Evolutionary conservation across 2,329 filamentous ascomycete species (phyloP), one percentile per base, ranked within the genome.

Genomic region (Alternaria rosae): DNA sequence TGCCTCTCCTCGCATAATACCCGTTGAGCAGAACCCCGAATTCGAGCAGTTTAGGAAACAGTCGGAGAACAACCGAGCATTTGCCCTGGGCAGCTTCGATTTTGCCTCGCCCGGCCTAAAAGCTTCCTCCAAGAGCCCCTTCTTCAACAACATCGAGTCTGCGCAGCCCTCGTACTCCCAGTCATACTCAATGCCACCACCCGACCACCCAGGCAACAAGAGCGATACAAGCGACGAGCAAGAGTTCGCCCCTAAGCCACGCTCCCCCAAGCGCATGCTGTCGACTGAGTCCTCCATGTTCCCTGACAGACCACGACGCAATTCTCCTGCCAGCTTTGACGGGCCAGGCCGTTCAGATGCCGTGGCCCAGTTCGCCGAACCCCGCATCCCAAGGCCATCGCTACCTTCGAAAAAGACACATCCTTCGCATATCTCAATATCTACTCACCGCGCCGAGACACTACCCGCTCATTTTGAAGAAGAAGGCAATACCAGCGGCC

Each of bases 11-110:
- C 88, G 88, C 65, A 86, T 89, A 66, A 81, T 93, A 7, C 86
- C 92, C 0, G 81, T 92, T 53, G 91, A 94, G 71, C 88, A 90
- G 32, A 93, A 94, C 71, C 87, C 91, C 7, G 90, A 93, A n/a
- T 94, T 91, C 66, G 92, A 94, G 76, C 90, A 91, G 3, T 94
- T 96, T 76, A 86, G 85, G 69, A 88, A 85, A 66, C 90, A 93
- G 72, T 78, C 78, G 15, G 91, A 94, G 72, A 84, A 86, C 35
- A 89, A 89, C 68, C 77, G 76, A 21, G 81, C 79, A 54, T 83
- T 79, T 58, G 72, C 82, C 6, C 67, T 79, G 43, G 81, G 80
- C 26, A 79, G 72, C 20, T 76, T 84, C 59, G 77, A 79, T 51
- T 83, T 83, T 73, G 79, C 76, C 21, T 75, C 79, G 57, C 58